Percentiles rank a stretch among this genome's conserved stretches.
Conservation (phyloP, 2,329 filamentous ascomycete species). For the Hypocrella siamensis region DNA sequence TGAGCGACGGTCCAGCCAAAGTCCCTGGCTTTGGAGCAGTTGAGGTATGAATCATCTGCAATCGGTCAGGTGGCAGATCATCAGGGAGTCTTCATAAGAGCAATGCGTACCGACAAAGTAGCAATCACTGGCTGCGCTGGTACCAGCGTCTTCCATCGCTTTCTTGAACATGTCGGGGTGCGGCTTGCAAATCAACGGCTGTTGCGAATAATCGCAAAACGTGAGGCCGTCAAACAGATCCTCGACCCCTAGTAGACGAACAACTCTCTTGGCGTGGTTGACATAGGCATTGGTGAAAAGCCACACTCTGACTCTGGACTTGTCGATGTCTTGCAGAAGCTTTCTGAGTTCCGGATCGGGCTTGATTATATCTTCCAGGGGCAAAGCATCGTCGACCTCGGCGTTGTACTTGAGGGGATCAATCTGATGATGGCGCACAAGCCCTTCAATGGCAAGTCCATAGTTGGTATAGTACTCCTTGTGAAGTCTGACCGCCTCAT, state of each 20-base stretch:
- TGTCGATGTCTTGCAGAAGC: slow-evolving; percentile 72
- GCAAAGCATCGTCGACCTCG: slow-evolving; percentile 88
- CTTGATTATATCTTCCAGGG: slow-evolving; percentile 70
- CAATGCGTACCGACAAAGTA: slow-evolving; percentile 72
- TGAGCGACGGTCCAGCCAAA: slow-evolving; percentile 81
- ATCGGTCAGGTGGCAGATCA: slow-evolving; percentile 1
- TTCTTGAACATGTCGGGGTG: slow-evolving; percentile 69
- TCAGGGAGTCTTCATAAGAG: not conserved
- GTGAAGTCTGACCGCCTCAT: slow-evolving; percentile 78
- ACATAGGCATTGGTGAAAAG: slow-evolving; percentile 94
- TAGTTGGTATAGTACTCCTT: slow-evolving; percentile 90
- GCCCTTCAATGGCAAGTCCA: slow-evolving; percentile 89
- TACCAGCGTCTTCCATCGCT: slow-evolving; percentile 73
- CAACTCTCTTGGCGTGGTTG: slow-evolving; percentile 70
- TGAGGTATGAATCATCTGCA: slow-evolving; percentile 71
- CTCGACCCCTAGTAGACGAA: slow-evolving; percentile 65
- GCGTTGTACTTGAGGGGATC: slow-evolving; percentile 88
- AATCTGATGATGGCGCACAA: slow-evolving; percentile 88
- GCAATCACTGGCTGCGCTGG: slow-evolving; percentile 52
- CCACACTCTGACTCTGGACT: slow-evolving; percentile 73
- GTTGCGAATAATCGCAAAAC: slow-evolving; percentile 71
- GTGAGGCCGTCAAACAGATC: slow-evolving; percentile 91
- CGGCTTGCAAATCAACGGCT: slow-evolving; percentile 76
- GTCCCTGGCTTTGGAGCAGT: slow-evolving; percentile 60
- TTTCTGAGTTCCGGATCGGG: slow-evolving; percentile 59